Percentiles rank a stretch among this genome's conserved stretches.
phyloP scores from a whole-genome alignment of 2,329 filamentous ascomycete species.

The Colletotrichum tanaceti region DNA sequence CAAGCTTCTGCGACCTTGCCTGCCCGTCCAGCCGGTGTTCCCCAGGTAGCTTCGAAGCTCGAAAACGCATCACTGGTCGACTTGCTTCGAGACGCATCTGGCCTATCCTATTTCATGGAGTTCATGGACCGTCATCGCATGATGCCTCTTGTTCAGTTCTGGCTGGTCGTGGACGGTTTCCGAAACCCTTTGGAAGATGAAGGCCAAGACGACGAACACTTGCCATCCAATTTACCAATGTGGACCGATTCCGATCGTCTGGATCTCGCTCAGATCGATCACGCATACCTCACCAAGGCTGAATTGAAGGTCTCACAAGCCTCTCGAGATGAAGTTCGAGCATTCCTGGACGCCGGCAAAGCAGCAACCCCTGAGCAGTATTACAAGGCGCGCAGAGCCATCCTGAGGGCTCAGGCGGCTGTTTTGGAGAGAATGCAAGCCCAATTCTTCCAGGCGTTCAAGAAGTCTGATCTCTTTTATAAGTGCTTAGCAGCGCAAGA shows the following conservation, averaged over 20 bases:
- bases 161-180: conserved; percentile 97
- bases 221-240: conserved; percentile 69
- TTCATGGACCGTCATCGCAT: conserved; percentile 94
- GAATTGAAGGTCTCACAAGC: conserved; percentile 82
- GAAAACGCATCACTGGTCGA: conserved; percentile 84
- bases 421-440: conserved; percentile 87
- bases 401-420: conserved; percentile 83
- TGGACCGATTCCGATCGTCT: conserved; percentile 88
- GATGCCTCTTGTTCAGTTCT: conserved; percentile 95
- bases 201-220: conserved; percentile 75
- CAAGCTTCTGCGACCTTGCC: conserved; percentile 46
- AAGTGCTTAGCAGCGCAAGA: conserved; percentile 95
- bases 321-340: conserved; percentile 75
- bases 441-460: conserved; percentile 85
- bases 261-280: conserved; percentile 91
- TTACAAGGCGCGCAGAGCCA: conserved; percentile 80
- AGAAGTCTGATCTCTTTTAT: conserved; percentile 92
- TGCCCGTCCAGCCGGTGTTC: conserved; percentile 18
- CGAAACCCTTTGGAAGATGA: conserved; percentile 91
- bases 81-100: conserved; percentile 88
- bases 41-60: conserved; percentile 63
- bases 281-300: conserved; percentile 84
- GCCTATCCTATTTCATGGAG: conserved; percentile 98
- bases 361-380: conserved; percentile 85
- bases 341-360: conserved; percentile 83